Evolutionary conservation across 106 monocot species (phyloP), one percentile per base, ranked within the genome.

Genomic region (Dendrobium officinale): DNA sequence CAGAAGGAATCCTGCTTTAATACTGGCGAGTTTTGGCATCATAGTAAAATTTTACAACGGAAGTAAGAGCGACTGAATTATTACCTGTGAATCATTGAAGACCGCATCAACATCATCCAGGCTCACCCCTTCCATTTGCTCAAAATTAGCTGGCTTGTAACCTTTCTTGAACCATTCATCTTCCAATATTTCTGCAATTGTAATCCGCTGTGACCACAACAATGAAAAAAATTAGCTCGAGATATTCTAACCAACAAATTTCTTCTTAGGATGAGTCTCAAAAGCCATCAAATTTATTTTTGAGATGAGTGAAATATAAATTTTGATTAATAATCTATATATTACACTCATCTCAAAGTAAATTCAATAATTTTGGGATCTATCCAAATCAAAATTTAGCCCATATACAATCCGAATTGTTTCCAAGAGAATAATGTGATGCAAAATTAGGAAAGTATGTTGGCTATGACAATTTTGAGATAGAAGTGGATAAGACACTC

Each of bases 141-240:
- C 81, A 86, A 96, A 93, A 81, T 80, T 22, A 47, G 88, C 93
- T 83, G 85, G 83, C 79, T 81, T 94, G 66, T 94, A 97, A 0
- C 86, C 92, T 88, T 88, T 88, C 81, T 89, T 89, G 79, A 97
- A 97, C 96, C 96, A 97, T 42, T 93, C 88, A 83, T 92, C 88
- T 81, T 90, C 83, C 64, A 92, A 78, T 78, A 96, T 93, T 68
- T 93, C 81, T 76, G 90, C 73, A 75, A 93, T 87, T 75, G 86
- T 90, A 78, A 92, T 88, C 10, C 96, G 80, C 96, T 96, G 83
- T 41, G 43, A 82, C 44, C 6, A 83, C 55, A 72, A 79, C 6
- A 76, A 80, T 15, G 77, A 67, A 0, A 55, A 29, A 67, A 79
- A 47, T 47, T 15, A 17, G 56, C 10, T 56, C 19, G 15, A 16